Evolutionary conservation across 805 yeast species (phyloP).

Genomic region (Clavispora santaluciae): DNA sequence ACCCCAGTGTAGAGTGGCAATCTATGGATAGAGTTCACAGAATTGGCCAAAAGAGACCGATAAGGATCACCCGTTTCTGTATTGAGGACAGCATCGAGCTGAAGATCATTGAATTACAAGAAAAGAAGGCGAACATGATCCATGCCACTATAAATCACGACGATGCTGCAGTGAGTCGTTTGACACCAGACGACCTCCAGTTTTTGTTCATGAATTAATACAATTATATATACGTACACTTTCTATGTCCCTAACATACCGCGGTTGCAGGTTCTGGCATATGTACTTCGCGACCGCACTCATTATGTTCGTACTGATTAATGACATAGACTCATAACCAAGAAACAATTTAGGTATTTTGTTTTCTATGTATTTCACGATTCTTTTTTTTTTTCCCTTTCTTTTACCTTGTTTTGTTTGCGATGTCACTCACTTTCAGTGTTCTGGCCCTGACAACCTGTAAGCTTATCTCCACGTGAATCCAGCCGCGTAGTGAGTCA

Average conservation of each 20-base stretch:
- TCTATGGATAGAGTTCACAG: conserved; percentile 97
- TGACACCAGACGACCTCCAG: conserved; percentile 93
- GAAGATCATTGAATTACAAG: conserved; percentile 91
- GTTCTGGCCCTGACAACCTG: no score
- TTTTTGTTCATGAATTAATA: conserved; percentile 78
- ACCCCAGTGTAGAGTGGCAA: conserved; percentile 97
- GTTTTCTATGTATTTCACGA: no score
- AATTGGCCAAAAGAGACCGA: conserved; percentile 94
- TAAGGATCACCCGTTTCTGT: conserved; percentile 84
- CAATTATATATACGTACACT: no score
- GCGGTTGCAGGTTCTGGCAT: no score
- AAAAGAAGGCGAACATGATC: conserved; percentile 97
- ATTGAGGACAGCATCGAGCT: conserved; percentile 97
- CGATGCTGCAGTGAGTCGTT: conserved; percentile 79
- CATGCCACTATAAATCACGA: conserved; percentile 94
- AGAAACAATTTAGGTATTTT: no score
- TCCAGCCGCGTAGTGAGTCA: conserved; percentile 8
- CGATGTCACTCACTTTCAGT: no score
- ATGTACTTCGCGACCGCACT: no score
- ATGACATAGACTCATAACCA: not conserved
- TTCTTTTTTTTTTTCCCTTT: no score
- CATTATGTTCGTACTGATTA: no score
- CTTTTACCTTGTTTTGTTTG: no score
- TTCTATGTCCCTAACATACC: no score
- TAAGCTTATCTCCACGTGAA: conserved; percentile 9